phyloP scores from a whole-genome alignment of 2,329 filamentous ascomycete genomes.

The Hortaea werneckii region DNA sequence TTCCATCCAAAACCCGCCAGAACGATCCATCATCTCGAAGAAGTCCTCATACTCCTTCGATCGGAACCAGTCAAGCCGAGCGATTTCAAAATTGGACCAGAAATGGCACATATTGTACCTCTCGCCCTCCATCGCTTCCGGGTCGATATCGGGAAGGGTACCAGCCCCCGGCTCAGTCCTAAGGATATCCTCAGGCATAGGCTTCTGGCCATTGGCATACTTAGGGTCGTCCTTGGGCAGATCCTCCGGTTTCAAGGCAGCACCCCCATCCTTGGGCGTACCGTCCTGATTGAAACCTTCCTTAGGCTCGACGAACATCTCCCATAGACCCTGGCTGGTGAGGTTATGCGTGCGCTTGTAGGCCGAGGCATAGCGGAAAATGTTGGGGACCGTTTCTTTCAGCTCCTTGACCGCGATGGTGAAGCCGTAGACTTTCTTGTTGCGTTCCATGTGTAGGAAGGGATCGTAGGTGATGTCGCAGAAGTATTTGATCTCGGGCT shows the following conservation, averaged over 20 bases:
- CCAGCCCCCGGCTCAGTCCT: conserved; percentile 62
- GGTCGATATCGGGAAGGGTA: conserved; percentile 69
- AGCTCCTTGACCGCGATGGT: conserved; percentile 98
- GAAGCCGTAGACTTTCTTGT: conserved; percentile 97
- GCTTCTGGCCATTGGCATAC: conserved; percentile 56
- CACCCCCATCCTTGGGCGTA: conserved; percentile 38
- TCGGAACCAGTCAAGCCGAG: conserved; percentile 85
- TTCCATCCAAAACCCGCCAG: conserved; percentile 98
- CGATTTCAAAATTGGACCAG: conserved; percentile 99
- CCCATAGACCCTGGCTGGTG: conserved; percentile 86
- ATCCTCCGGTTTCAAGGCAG: conserved; percentile 25
- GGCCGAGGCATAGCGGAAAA: conserved; percentile 96
- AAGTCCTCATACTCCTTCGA: conserved; percentile 97
- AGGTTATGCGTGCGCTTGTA: conserved; percentile 91
- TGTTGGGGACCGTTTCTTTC: conserved; percentile 94
- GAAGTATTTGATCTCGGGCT: conserved; percentile 99
- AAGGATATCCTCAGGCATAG: conserved; percentile 70
- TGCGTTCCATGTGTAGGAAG: conserved; percentile 85
- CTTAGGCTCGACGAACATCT: conserved; percentile 89
- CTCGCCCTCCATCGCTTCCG: conserved; percentile 92
- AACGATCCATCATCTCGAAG: conserved; percentile 97
- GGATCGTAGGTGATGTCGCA: conserved; percentile 99
- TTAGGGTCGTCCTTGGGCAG: conserved; percentile 43
- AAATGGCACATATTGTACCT: conserved; percentile 99
- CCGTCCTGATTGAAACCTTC: conserved; percentile 44